Base-by-base conservation (phyloP, 2,329 filamentous ascomycete species). In the Hymenoscyphus albidus region DNA sequence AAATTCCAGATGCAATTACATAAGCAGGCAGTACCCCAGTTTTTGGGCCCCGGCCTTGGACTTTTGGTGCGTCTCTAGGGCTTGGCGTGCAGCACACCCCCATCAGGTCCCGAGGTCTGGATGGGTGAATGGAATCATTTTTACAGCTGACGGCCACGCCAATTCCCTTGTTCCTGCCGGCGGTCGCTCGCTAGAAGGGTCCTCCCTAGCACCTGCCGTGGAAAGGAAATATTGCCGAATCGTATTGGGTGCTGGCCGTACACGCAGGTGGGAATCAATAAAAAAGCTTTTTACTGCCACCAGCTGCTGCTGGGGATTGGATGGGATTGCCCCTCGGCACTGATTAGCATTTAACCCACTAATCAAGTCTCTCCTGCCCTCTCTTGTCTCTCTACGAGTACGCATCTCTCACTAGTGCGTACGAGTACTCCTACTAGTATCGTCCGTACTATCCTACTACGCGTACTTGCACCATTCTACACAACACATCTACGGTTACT, bases 1-100 rank as follows among this genome's bases (percentile, higher is more conserved):
- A 51, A 51, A 51, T 22, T 51, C n/a, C 18, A 51, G 44, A 51
- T 27, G 44, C n/a, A 22, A 51, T 51, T 51, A 51, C 44, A 51
- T 51, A 51, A 51, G 10, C 44, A 7, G 35, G 9, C 35, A 10
- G 44, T 12, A 51, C 44, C 44, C 42, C 42, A n/a, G 42, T 48
- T 48, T 48, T 48, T 48, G 4, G 14, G n/a, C 1, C 5, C 42
- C 42, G n/a, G 7, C 7, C n/a, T 44, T 18, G 6, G 16, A n/a
- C 14, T n/a, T n/a, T n/a, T n/a, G 42, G 16, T n/a, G 6, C n/a
- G 6, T n/a, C 16, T n/a, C 16, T n/a, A 6, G 14, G 14, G 44
- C 44, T 51, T 51, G 44, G 44, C 44, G n/a, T 51, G 44, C 44
- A 27, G 44, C 42, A 18, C 42, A 27, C 27, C 27, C 27, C 27